A percentile compares a stretch with the other conserved stretches of the same genome.
Conservation (phyloP, 78 protist species). For the Dictyostelium purpureum region DNA sequence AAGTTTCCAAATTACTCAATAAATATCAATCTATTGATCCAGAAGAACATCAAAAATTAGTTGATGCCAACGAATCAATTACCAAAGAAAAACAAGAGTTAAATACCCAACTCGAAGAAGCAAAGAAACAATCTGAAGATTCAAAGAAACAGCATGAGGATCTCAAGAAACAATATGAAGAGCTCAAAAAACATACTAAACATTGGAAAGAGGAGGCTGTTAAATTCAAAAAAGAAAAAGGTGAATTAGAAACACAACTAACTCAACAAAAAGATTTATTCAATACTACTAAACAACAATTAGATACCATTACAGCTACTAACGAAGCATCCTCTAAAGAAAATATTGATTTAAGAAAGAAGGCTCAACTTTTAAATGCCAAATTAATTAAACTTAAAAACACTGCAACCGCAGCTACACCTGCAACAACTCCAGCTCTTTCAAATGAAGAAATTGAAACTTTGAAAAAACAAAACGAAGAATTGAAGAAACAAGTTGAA, state of each 20-base stretch:
- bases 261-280: not conserved
- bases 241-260: slow-evolving; percentile 19
- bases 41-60: slow-evolving; percentile 59
- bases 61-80: slow-evolving; percentile 5
- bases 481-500: slow-evolving; percentile 1
- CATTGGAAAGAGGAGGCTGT: slow-evolving; percentile 70
- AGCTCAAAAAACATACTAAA: slow-evolving; percentile 67
- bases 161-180: slow-evolving; percentile 29
- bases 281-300: not conserved
- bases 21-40: slow-evolving; percentile 68
- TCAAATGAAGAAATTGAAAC: not conserved
- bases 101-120: not conserved
- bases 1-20: slow-evolving; percentile 47
- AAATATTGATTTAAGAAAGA: not conserved
- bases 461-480: not conserved
- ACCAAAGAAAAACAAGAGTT: slow-evolving; percentile 17
- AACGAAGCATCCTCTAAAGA: not conserved
- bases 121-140: slow-evolving; percentile 37
- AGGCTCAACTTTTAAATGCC: not conserved
- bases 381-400: not conserved
- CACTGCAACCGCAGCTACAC: not conserved
- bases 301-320: not conserved
- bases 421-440: too few relatives aligned
- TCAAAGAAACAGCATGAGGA: slow-evolving; percentile 4
- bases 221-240: slow-evolving; percentile 28